These are phyloP conservation scores for Penicillium sp. DNA, from an alignment of 2,329 filamentous ascomycete species.

Conservation along the genomic window DNA sequence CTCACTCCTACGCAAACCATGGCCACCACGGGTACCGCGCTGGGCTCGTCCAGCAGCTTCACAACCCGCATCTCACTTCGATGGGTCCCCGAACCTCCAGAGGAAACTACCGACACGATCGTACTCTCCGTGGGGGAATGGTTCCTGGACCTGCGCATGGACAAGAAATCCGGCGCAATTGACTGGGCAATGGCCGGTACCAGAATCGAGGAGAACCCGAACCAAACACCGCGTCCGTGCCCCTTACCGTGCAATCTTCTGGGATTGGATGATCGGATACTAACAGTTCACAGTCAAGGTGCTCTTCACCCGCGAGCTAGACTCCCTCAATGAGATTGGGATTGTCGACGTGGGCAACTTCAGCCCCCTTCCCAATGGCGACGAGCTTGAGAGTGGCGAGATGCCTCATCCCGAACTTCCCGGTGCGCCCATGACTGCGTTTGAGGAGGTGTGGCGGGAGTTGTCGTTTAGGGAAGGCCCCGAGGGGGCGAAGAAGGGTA, in stretches of 20 bases:
- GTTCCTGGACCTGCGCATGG: constrained; percentile 18
- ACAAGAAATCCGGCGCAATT: constrained; percentile 14
- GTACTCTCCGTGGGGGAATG: constrained; percentile 17
- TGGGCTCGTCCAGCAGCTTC: constrained; percentile 16
- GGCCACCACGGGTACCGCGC: constrained; percentile 7
- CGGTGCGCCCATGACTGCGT: constrained; percentile 40
- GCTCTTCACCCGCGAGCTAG: constrained; percentile 40
- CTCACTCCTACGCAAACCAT: neutral
- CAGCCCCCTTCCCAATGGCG: constrained; percentile 39
- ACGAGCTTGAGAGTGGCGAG: constrained; percentile 39
- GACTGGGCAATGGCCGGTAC: constrained; percentile 23
- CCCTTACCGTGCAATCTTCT: neutral
- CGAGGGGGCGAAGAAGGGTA: constrained; percentile 19
- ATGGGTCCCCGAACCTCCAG: constrained; percentile 16
- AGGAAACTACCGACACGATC: constrained; percentile 16
- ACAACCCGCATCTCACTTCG: constrained; percentile 18
- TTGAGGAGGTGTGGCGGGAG: constrained; percentile 68
- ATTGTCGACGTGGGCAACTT: constrained; percentile 38
- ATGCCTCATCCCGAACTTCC: constrained; percentile 41
- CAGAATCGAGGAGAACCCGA: constrained; percentile 13
- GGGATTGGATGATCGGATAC: neutral
- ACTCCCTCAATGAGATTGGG: constrained; percentile 37
- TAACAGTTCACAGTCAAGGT: constrained; percentile 29
- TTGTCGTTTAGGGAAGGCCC: constrained; percentile 34
- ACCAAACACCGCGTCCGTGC: constrained; percentile 7